Percentiles rank a stretch among this genome's conserved stretches.
Evolutionary conservation across 139 green algal genomes (phyloP).

Genomic region (Chara braunii): DNA sequence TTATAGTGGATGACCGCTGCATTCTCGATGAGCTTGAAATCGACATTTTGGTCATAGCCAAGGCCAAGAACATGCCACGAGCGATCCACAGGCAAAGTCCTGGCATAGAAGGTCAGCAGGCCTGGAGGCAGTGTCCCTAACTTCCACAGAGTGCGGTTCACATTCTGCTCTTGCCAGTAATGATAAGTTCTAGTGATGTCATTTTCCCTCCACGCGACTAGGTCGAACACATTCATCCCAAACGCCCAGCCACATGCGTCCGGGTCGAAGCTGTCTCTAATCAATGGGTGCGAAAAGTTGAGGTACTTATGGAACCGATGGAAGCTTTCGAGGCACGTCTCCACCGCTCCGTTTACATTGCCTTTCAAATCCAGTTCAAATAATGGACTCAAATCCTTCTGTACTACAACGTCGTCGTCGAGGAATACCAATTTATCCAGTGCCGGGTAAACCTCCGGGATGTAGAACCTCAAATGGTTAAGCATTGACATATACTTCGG

Average conservation of each 20-base stretch:
- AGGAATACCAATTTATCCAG: conserved; percentile 29
- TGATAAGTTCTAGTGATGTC: conserved; percentile 30
- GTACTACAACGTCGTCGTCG: conserved; percentile 27
- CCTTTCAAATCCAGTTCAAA: conserved; percentile 18
- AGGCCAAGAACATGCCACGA: conserved; percentile 34
- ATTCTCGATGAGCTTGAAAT: not conserved
- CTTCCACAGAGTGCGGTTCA: conserved; percentile 31
- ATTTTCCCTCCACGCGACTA: conserved; percentile 10
- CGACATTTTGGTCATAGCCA: conserved; percentile 34
- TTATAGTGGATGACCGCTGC: conserved; percentile 38
- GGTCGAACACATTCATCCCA: conserved; percentile 42
- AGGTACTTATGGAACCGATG: conserved; percentile 37
- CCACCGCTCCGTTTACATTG: conserved; percentile 34
- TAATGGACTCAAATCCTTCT: conserved; percentile 3
- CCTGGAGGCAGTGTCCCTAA: conserved; percentile 34
- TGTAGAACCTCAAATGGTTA: conserved; percentile 28
- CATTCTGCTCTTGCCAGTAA: conserved; percentile 40
- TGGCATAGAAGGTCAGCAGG: conserved; percentile 38
- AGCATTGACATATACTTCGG: conserved; percentile 34
- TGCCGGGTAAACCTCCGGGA: conserved; percentile 22
- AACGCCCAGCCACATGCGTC: conserved; percentile 35
- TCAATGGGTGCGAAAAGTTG: conserved; percentile 25
- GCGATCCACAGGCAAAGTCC: conserved; percentile 17
- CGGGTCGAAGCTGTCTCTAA: conserved; percentile 28
- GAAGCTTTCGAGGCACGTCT: conserved; percentile 35